phyloP scores from a whole-genome alignment of 257 asterid species.

The Knoxia roxburghii region DNA sequence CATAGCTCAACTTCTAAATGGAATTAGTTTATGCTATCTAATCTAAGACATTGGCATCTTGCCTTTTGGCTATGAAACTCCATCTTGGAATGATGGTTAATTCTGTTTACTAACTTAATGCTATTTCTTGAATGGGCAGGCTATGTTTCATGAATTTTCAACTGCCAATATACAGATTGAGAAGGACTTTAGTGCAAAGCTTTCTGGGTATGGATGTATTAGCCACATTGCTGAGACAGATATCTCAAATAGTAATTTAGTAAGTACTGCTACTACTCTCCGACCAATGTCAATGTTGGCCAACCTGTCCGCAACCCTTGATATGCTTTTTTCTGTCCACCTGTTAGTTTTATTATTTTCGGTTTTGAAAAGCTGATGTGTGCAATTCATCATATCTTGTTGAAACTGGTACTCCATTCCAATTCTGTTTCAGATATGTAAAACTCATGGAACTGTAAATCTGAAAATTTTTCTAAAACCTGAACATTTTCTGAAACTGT shows the following conservation, averaged over 20 bases:
- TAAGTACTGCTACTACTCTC: slow-evolving; percentile 24
- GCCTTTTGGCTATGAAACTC: slow-evolving; percentile 7
- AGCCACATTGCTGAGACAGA: slow-evolving; percentile 73
- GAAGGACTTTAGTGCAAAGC: slow-evolving; percentile 89
- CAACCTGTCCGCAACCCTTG: too few relatives aligned
- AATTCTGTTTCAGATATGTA: too few relatives aligned
- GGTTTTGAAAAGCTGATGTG: not conserved
- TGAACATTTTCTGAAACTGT: not conserved
- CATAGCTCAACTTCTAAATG: not conserved
- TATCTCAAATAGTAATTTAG: slow-evolving; percentile 53
- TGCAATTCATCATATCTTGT: not conserved
- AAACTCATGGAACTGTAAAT: too few relatives aligned
- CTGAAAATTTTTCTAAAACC: not conserved
- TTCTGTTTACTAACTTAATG: slow-evolving; percentile 11
- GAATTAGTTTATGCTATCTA: not conserved
- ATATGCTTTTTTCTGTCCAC: not conserved
- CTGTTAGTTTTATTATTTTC: not conserved
- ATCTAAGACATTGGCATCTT: not conserved
- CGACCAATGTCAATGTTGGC: not conserved
- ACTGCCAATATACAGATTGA: slow-evolving; percentile 85
- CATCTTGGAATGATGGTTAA: not conserved
- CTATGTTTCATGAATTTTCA: slow-evolving; percentile 93
- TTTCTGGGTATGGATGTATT: slow-evolving; percentile 95
- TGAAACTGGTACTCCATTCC: not conserved
- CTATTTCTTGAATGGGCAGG: slow-evolving; percentile 42